These are phyloP conservation scores for Otatea glauca DNA, from an alignment of 176 grass and related monocot species.

Conservation along the genomic window DNA sequence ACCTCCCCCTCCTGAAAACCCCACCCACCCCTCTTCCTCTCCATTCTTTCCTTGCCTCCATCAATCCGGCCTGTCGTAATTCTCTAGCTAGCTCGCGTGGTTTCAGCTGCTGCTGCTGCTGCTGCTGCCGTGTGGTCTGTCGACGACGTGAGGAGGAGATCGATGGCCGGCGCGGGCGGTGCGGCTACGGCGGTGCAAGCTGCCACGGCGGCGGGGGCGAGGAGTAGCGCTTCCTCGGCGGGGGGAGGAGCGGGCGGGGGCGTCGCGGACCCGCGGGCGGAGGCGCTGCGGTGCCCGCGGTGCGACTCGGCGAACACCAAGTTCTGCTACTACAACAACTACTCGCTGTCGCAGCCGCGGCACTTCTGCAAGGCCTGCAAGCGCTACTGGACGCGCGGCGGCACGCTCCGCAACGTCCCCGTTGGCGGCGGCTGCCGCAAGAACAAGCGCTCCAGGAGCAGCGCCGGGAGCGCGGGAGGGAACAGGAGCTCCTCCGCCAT, in stretches of 20 bases:
- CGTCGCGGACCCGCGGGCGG: slow-evolving; percentile 52
- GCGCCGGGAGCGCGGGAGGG: not conserved
- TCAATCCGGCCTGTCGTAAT: not conserved
- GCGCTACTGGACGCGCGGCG: slow-evolving; percentile 98
- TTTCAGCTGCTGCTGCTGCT: not conserved
- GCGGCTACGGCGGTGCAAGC: slow-evolving; percentile 43
- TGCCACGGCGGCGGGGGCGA: slow-evolving; percentile 30
- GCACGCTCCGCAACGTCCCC: slow-evolving; percentile 93
- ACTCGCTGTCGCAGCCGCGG: slow-evolving; percentile 92
- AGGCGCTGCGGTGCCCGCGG: slow-evolving; percentile 73
- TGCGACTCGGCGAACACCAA: slow-evolving; percentile 99
- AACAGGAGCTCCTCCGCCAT: slow-evolving; percentile 25
- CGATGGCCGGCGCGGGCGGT: slow-evolving; percentile 48
- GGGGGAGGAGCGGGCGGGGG: not conserved
- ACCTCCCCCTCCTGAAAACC: slow-evolving; percentile 74
- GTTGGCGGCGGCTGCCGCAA: slow-evolving; percentile 96
- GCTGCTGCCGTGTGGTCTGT: not conserved
- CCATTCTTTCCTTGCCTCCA: not conserved
- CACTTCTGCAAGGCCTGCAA: slow-evolving; percentile 99
- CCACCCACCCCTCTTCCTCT: slow-evolving; percentile 40
- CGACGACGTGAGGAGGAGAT: not conserved
- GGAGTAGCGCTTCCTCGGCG: not conserved
- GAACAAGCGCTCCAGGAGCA: slow-evolving; percentile 79
- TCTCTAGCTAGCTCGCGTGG: not conserved
- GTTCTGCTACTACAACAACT: slow-evolving; percentile 99